Evolutionary conservation across 129 eudicot genomes (phyloP).

Genomic region (Arctium minus): DNA sequence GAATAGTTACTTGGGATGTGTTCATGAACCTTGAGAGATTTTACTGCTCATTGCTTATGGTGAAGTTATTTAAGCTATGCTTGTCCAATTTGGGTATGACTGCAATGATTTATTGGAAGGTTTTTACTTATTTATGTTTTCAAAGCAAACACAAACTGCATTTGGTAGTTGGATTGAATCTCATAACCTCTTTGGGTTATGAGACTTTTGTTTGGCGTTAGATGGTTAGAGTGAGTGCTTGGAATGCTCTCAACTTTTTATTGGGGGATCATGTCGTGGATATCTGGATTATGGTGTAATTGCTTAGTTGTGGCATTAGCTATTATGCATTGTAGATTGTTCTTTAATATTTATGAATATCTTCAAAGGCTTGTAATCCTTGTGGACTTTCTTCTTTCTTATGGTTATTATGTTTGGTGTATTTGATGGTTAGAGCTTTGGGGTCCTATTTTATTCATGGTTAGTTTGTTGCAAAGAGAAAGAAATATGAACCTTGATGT

Average conservation of each 20-base stretch:
- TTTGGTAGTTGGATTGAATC: neutral
- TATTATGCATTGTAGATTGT: neutral
- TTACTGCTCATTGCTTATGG: too few relatives aligned
- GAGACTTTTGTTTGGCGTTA: too few relatives aligned
- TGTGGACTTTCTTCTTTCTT: neutral
- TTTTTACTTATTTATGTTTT: too few relatives aligned
- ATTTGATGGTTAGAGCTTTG: neutral
- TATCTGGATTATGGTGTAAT: neutral
- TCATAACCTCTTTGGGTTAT: too few relatives aligned
- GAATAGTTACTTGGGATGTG: too few relatives aligned
- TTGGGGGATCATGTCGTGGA: neutral
- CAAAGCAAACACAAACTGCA: too few relatives aligned
- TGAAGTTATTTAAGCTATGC: too few relatives aligned
- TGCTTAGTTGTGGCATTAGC: neutral
- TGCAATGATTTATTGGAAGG: too few relatives aligned
- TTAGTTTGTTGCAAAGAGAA: neutral
- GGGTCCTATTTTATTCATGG: neutral
- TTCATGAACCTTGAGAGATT: too few relatives aligned
- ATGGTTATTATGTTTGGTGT: neutral
- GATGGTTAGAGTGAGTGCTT: neutral
- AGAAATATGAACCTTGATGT: neutral
- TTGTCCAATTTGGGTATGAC: too few relatives aligned
- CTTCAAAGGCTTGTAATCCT: neutral
- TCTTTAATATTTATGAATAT: neutral
- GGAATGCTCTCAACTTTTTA: neutral